These are phyloP conservation scores for Elaeagnus macrophylla DNA, from an alignment of 306 rosid genomes.

Conservation along the genomic window DNA sequence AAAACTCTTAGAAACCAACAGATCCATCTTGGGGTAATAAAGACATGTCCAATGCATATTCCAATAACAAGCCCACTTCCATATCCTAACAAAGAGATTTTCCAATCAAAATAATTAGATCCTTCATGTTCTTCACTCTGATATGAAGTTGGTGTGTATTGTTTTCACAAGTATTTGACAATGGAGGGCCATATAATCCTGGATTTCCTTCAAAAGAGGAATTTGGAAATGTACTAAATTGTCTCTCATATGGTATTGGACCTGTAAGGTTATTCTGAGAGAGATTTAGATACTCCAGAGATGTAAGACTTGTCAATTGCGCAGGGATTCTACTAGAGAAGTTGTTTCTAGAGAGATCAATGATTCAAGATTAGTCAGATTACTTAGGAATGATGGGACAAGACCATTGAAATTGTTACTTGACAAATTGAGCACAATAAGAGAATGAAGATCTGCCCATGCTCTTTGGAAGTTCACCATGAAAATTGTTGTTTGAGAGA, in stretches of 20 bases:
- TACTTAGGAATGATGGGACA: not conserved
- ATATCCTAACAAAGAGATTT: not conserved
- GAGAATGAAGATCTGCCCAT: not conserved
- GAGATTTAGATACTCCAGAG: not conserved
- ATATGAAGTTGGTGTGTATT: not conserved
- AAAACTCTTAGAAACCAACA: not conserved
- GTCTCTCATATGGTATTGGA: not conserved
- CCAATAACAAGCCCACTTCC: not conserved
- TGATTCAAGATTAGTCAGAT: conserved; percentile 1
- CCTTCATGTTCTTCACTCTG: not conserved
- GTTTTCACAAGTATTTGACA: not conserved
- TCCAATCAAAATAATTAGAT: not conserved
- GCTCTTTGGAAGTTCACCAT: conserved; percentile 1
- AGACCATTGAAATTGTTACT: not conserved
- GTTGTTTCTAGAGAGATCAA: conserved; percentile 5
- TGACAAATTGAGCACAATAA: not conserved
- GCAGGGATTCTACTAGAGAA: not conserved
- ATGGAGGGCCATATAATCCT: not conserved
- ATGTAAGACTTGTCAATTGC: not conserved
- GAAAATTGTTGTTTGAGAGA: not conserved
- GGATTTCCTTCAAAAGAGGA: not conserved
- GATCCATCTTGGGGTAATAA: not conserved
- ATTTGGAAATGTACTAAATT: not conserved
- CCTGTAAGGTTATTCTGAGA: not conserved
- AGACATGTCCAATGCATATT: not conserved